Evolutionary conservation across 2,329 filamentous ascomycete genomes (phyloP).

Genomic region (Fusarium burgessii): DNA sequence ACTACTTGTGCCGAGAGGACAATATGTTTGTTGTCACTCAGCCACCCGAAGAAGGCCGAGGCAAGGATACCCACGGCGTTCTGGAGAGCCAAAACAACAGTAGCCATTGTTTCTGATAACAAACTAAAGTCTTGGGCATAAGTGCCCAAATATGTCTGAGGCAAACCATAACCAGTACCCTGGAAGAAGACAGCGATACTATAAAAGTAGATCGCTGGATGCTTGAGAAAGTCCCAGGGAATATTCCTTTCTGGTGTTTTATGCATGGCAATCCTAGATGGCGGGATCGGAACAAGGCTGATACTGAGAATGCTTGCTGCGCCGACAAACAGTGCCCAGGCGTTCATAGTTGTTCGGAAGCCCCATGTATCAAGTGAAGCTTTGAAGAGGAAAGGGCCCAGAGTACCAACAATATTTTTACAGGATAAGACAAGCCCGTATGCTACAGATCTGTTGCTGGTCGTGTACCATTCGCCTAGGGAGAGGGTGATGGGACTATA

Average conservation of each 20-base stretch:
- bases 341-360: neutral
- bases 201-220: neutral
- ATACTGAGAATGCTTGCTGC: neutral
- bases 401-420: neutral
- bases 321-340: neutral
- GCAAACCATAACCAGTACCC: neutral
- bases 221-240: neutral
- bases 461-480: neutral
- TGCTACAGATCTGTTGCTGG: neutral
- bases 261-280: neutral
- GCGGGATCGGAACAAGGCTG: slow-evolving; percentile 1
- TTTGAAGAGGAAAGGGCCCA: neutral
- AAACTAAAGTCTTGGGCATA: slow-evolving; percentile 2
- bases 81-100: neutral
- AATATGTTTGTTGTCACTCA: neutral
- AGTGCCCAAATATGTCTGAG: neutral
- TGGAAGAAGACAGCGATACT: neutral
- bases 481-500: slow-evolving; percentile 1
- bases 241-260: slow-evolving; percentile 1
- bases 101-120: neutral
- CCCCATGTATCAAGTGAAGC: neutral
- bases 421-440: slow-evolving; percentile 2
- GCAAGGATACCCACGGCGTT: neutral
- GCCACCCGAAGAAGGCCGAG: neutral
- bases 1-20: neutral